Base-by-base conservation (phyloP, 257 asterid genomes). In the Plectranthus barbatus region DNA sequence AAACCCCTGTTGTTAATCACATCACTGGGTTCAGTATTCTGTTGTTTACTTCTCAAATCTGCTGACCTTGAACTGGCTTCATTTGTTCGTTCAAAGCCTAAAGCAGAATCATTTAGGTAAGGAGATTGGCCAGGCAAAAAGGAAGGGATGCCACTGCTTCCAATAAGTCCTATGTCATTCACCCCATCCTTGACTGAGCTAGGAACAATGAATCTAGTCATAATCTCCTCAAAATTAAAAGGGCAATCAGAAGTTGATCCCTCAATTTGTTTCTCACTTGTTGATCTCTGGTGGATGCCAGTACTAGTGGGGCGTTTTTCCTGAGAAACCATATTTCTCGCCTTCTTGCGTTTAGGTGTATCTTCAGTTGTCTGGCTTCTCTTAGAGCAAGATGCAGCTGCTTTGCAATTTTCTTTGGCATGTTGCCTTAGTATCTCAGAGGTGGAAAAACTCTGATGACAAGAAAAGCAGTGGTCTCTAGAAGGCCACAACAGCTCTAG, bases 401-500 rank as follows among this genome's bases (percentile, higher is more conserved):
- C 12, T 57, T 56, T 75, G 80, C 99, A 92, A 31, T 71, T 78
- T n/a, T 71, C 87, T 57, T 60, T 64, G 24, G 78, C 60, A 66
- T 93, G 99, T 65, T 74, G 74, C 62, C 63, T 74, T 39, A 81
- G 67, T 62, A 82, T 95, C 72, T 77, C 86, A 21, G 51, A 50
- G 19, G 70, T 66, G 17, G 80, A 74, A 72, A 93, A 93, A 56
- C 80, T 85, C 40, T 56, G 82, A 67, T 93, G 97, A 68, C 99
- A 93, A 24, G 88, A 69, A 23, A 66, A 50, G 60, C 99, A 93
- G 54, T 90, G 99, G 53, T 55, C 74, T 68, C 81, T 82, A 70
- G 85, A 76, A 7, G 82, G 54, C 95, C 95, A 90, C 56, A 90
- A 33, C 37, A 83, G 77, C 76, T 93, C 97, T 40, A 93, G 83